Conservation (phyloP, 2,329 filamentous ascomycete genomes). For the Trichoderma koningiopsis region DNA sequence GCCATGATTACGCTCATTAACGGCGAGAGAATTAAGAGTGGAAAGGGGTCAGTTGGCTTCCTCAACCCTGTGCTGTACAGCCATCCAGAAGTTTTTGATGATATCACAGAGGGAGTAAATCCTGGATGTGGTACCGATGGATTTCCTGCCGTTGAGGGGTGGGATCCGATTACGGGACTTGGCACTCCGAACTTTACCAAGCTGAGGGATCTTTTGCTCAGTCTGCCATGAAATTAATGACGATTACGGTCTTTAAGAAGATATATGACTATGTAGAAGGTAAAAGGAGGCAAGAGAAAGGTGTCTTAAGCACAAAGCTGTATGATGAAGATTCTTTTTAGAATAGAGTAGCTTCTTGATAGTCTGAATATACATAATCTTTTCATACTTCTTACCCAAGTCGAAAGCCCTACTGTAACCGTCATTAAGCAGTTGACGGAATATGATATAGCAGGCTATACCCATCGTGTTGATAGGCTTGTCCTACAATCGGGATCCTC, state of each 20-base stretch:
- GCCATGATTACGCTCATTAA: conserved; percentile 38
- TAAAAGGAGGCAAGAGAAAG: neutral
- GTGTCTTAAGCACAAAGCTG: neutral
- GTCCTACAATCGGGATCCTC: neutral
- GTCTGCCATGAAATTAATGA: neutral
- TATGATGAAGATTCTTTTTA: neutral
- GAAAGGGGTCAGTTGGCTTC: conserved; percentile 27
- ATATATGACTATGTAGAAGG: neutral
- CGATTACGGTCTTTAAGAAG: no score
- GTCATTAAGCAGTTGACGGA: neutral
- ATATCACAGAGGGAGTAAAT: conserved; percentile 4
- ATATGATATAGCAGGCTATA: no score
- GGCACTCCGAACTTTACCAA: neutral
- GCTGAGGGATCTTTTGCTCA: conserved; percentile 2
- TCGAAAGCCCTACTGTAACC: neutral
- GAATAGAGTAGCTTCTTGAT: neutral
- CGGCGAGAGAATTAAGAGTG: conserved; percentile 31
- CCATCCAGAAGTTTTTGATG: conserved; percentile 13
- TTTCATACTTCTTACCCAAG: no score
- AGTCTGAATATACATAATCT: neutral
- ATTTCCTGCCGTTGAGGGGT: conserved; percentile 5
- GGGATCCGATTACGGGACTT: conserved; percentile 2
- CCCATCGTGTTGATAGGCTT: neutral
- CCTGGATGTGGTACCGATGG: conserved; percentile 1
- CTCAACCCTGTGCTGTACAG: conserved; percentile 12